These are phyloP conservation scores for Crithidia mellificae DNA, from an alignment of 208 protist species.

Conservation along the genomic window DNA sequence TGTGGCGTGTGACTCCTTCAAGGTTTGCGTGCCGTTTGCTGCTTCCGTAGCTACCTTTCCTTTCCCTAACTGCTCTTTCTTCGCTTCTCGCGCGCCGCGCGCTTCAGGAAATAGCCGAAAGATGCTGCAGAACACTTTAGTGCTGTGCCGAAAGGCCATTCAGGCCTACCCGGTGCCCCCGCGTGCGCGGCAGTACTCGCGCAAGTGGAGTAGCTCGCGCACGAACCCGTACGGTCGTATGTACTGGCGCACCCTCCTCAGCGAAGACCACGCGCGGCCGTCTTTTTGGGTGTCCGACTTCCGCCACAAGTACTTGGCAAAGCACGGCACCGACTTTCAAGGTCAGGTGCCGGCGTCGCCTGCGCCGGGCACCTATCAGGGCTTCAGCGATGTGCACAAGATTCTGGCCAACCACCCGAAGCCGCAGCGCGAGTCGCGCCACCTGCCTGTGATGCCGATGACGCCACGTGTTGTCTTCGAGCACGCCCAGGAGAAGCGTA, in stretches of 20 bases:
- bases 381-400: constrained; percentile 86
- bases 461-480: constrained; percentile 90
- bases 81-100: not conserved
- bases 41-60: too few species aligned
- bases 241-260: constrained; percentile 84
- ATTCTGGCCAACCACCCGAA: constrained; percentile 87
- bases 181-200: constrained; percentile 60
- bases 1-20: not conserved
- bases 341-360: constrained; percentile 83
- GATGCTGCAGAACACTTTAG: constrained; percentile 55
- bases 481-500: constrained; percentile 82
- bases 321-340: constrained; percentile 85
- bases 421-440: constrained; percentile 87
- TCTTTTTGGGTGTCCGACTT: constrained; percentile 94
- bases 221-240: constrained; percentile 83
- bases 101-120: too few species aligned
- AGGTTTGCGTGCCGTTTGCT: too few species aligned
- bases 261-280: constrained; percentile 77
- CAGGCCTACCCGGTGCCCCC: constrained; percentile 84
- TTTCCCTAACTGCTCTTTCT: not conserved
- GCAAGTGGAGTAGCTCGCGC: constrained; percentile 78
- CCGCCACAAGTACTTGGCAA: constrained; percentile 81
- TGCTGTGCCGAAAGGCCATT: constrained; percentile 62
- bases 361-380: constrained; percentile 87
- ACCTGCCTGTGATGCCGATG: constrained; percentile 90